A percentile compares a stretch with the other conserved stretches of the same genome.
These are phyloP conservation scores for Bipolaris cookei DNA, from an alignment of 2,329 filamentous ascomycete species.

Conservation along the genomic window DNA sequence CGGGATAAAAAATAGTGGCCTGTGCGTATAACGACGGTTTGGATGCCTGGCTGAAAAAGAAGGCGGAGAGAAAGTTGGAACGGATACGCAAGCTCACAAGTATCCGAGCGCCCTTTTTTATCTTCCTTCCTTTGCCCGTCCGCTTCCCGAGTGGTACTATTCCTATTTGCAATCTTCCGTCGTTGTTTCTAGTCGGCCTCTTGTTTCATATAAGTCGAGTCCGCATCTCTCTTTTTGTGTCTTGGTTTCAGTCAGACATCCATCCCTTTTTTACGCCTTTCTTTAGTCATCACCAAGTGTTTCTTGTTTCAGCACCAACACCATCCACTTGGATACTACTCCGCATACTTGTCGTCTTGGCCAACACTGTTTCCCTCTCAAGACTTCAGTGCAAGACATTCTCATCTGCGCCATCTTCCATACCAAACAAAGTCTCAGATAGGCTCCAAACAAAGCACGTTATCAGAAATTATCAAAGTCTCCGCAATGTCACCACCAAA, in stretches of 20 bases:
- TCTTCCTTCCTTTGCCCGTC: conserved; percentile 6
- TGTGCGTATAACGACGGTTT: conserved; percentile 44
- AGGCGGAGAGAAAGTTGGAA: conserved; percentile 2
- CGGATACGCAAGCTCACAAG: conserved; percentile 21
- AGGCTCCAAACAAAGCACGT: conserved; percentile 14
- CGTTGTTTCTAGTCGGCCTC: conserved; percentile 7
- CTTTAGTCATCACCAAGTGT: conserved; percentile 21
- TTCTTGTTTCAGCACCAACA: conserved; percentile 11
- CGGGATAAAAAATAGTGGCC: conserved; percentile 9
- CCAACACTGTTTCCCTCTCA: conserved; percentile 7
- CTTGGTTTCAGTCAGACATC: conserved; percentile 24
- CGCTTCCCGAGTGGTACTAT: conserved; percentile 17
- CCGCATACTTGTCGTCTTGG: background rate
- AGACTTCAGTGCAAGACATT: conserved; percentile 20
- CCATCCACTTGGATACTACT: too few relatives aligned
- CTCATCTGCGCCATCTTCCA: conserved; percentile 8
- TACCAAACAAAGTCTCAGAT: background rate
- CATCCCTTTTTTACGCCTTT: conserved; percentile 15
- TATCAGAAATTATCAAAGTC: conserved; percentile 20
- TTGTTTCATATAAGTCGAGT: conserved; percentile 27
- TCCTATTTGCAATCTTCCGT: conserved; percentile 14
- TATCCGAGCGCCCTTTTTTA: conserved; percentile 15
- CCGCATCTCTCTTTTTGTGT: conserved; percentile 14
- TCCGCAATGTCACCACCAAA: conserved; percentile 12
- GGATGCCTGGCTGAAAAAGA: conserved; percentile 22